phyloP scores from a whole-genome alignment of 306 rosid species.

The Cucurbita argyrosperma region DNA sequence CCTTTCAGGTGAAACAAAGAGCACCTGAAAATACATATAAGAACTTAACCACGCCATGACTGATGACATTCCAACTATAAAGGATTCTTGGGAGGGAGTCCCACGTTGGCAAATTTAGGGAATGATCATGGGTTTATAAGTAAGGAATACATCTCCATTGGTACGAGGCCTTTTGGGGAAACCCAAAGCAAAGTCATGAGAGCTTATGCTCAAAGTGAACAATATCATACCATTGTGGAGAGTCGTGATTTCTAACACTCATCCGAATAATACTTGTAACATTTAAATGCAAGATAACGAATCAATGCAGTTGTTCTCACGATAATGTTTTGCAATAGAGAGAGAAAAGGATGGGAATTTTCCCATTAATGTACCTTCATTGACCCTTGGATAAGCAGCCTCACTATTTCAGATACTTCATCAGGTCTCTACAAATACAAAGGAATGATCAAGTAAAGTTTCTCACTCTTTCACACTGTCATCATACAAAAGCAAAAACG shows the following conservation, averaged over 20 bases:
- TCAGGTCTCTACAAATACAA: constrained; percentile 36
- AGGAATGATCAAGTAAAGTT: background rate
- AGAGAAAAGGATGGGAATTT: background rate
- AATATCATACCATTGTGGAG: too few relatives aligned
- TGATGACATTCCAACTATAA: background rate
- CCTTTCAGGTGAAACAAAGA: constrained; percentile 89
- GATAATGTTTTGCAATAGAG: background rate
- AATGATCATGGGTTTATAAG: too few relatives aligned
- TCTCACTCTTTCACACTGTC: background rate
- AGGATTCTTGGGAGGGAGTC: background rate
- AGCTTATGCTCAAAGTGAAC: too few relatives aligned
- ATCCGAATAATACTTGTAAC: background rate
- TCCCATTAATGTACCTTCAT: constrained; percentile 34
- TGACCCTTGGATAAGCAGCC: constrained; percentile 50
- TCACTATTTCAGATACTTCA: constrained; percentile 54
- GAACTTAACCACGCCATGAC: background rate
- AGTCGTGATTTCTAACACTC: background rate
- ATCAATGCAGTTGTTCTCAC: background rate
- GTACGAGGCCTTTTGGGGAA: too few relatives aligned
- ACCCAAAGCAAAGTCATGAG: too few relatives aligned
- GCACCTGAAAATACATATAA: constrained; percentile 42
- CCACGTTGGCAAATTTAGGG: too few relatives aligned
- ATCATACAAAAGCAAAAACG: background rate
- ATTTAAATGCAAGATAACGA: background rate
- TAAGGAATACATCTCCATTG: too few relatives aligned